Conservation (phyloP, 192 early-diverging fungal genomes). For the Kickxella alabastrina region DNA sequence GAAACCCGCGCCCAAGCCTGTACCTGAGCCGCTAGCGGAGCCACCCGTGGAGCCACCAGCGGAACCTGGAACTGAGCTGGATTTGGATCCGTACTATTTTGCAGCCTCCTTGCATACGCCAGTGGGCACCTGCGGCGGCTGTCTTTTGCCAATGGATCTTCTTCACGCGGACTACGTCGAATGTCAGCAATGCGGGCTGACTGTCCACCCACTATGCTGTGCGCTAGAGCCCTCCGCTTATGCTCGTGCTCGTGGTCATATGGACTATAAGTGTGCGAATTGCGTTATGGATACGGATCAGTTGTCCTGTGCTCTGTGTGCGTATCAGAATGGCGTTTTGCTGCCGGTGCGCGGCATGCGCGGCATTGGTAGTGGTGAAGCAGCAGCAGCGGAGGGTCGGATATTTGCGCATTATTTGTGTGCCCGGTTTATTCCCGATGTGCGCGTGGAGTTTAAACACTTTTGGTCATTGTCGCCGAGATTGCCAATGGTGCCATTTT, state of each 20-base stretch:
- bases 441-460: slow-evolving; percentile 19
- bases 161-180: slow-evolving; percentile 4
- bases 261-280: slow-evolving; percentile 41
- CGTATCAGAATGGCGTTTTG: slow-evolving; percentile 41
- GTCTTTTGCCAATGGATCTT: too few relatives aligned
- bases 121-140: slow-evolving; percentile 29
- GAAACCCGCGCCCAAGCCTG: too few relatives aligned
- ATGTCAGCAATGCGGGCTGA: slow-evolving; percentile 46
- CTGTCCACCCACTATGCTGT: slow-evolving; percentile 37
- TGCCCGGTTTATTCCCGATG: slow-evolving; percentile 28
- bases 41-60: too few relatives aligned
- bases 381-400: not conserved
- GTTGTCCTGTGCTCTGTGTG: slow-evolving; percentile 39
- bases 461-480: not conserved
- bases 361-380: too few relatives aligned
- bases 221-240: too few relatives aligned
- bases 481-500: slow-evolving; percentile 47
- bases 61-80: too few relatives aligned
- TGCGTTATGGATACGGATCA: slow-evolving; percentile 48
- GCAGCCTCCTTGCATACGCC: slow-evolving; percentile 45
- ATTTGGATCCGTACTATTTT: too few relatives aligned
- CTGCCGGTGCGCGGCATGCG: too few relatives aligned
- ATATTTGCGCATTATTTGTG: slow-evolving; percentile 47
- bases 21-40: too few relatives aligned
- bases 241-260: slow-evolving; percentile 15